Percentiles rank a stretch among this genome's conserved stretches.
phyloP scores from a whole-genome alignment of 176 grass and related monocot genomes.

The Triticum turgidum region DNA sequence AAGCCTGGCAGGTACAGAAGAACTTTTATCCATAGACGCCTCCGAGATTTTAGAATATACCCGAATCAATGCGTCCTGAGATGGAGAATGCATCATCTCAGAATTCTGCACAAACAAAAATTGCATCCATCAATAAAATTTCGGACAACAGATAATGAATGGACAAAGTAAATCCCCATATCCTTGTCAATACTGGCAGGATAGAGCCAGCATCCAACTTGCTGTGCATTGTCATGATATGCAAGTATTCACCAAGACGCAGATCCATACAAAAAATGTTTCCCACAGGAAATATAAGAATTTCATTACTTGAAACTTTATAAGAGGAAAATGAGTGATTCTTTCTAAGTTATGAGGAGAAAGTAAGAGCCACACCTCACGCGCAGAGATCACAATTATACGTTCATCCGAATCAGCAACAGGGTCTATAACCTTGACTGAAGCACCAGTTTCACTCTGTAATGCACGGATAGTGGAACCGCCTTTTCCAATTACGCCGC shows the following conservation, averaged over 20 bases:
- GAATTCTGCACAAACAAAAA: constrained; percentile 64
- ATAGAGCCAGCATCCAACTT: not conserved
- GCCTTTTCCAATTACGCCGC: constrained; percentile 73
- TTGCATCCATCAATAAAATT: constrained; percentile 16
- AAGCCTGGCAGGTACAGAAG: constrained; percentile 63
- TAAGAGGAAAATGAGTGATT: constrained; percentile 11
- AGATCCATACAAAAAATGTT: not conserved
- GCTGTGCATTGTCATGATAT: not conserved
- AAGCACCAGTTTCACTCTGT: constrained; percentile 80
- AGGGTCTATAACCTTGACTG: constrained; percentile 70
- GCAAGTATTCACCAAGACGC: not conserved
- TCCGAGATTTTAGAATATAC: constrained; percentile 71
- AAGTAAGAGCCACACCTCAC: constrained; percentile 51
- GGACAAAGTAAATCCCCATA: constrained; percentile 1
- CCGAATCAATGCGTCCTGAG: constrained; percentile 64
- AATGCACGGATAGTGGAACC: constrained; percentile 61
- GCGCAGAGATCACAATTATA: constrained; percentile 57
- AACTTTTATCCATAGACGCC: constrained; percentile 59
- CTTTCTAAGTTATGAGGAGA: not conserved
- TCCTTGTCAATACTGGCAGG: not conserved
- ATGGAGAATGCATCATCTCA: constrained; percentile 74
- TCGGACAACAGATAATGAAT: not conserved
- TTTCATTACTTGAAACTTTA: constrained; percentile 5
- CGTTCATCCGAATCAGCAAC: constrained; percentile 59
- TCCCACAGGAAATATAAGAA: not conserved